Evolutionary conservation across 257 asterid species (phyloP).

Genomic region (Jasminum sambac): DNA sequence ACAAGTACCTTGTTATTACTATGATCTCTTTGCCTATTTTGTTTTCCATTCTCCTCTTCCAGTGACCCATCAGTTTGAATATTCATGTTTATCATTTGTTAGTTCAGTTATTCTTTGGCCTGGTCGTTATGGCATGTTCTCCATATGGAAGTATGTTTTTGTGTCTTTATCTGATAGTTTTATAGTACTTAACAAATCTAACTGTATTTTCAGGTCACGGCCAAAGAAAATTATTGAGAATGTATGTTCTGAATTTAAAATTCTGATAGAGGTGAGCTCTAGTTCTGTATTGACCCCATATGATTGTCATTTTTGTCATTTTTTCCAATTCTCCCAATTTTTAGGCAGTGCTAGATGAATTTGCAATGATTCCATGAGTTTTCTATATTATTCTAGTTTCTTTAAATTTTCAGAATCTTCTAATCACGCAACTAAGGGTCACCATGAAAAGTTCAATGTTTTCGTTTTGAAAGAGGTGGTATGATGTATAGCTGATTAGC

Average conservation of each 20-base stretch:
- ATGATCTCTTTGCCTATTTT: conserved; percentile 12
- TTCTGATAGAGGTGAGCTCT: conserved; percentile 67
- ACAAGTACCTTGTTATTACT: conserved; percentile 10
- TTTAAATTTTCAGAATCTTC: neutral
- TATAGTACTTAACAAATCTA: conserved; percentile 18
- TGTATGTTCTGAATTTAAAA: conserved; percentile 58
- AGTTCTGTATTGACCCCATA: conserved; percentile 18
- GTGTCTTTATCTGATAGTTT: conserved; percentile 12
- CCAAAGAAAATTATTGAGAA: conserved; percentile 66
- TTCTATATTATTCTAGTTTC: neutral
- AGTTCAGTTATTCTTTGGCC: conserved; percentile 10
- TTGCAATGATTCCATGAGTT: neutral
- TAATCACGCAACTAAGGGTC: neutral
- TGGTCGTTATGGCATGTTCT: conserved; percentile 16
- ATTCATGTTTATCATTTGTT: conserved; percentile 11
- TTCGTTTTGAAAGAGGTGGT: conserved; percentile 27
- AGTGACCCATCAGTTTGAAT: conserved; percentile 12
- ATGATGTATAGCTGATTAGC: conserved; percentile 16
- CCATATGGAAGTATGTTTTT: conserved; percentile 8
- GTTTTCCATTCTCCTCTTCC: conserved; percentile 10
- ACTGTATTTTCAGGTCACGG: conserved; percentile 58
- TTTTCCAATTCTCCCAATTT: conserved; percentile 2
- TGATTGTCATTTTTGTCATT: conserved; percentile 1
- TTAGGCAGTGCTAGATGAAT: conserved; percentile 13
- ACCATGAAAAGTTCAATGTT: neutral